Evolutionary conservation across 495 filamentous ascomycete species (phyloP), one percentile per base, ranked within the genome.

Genomic region (Penicillium ucsense): DNA sequence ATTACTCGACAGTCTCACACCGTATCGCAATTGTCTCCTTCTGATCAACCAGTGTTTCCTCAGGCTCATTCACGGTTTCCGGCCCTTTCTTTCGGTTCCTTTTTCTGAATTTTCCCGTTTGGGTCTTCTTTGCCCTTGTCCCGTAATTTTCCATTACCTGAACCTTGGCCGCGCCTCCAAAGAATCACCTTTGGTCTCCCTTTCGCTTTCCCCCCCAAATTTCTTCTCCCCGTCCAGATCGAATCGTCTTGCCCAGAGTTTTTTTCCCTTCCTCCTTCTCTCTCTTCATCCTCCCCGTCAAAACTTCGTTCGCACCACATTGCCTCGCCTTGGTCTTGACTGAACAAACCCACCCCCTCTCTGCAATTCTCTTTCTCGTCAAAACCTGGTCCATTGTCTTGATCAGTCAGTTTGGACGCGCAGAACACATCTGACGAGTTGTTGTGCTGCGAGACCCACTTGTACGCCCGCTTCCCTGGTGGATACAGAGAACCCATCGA

Each of bases 361-460:
- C 41, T 28, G 11, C 27, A 33, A 10, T 10, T 12, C 29, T 4
- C 3, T 5, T 43, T 43, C 34, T 2, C 6, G 5, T 6, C 12
- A 4, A 41, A 43, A 20, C 5, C 27, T 12, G 9, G 41, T 7
- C 41, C 35, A 50, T 42, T 36, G 45, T 31, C 5, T 38, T 50
- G 6, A 3, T 50, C 40, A 11, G 31, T 36, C 36, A 35, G 42
- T 40, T 47, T 67, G 70, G 65, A 70, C 68, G 70, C 66, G 68
- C 28, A n/a, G 39, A 66, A 61, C 61, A 59, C 58, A 57, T 63
- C 62, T 62, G 59, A 64, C 60, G 61, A 64, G 61, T 66, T 61
- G 60, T 70, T 64, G 58, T 62, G 49, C 55, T 55, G 56, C 56
- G 47, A 71, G 68, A 71, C 68, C 68, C 68, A 71, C 68, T 63